phyloP scores from a whole-genome alignment of 306 rosid species.

The Quercus agrifolia region DNA sequence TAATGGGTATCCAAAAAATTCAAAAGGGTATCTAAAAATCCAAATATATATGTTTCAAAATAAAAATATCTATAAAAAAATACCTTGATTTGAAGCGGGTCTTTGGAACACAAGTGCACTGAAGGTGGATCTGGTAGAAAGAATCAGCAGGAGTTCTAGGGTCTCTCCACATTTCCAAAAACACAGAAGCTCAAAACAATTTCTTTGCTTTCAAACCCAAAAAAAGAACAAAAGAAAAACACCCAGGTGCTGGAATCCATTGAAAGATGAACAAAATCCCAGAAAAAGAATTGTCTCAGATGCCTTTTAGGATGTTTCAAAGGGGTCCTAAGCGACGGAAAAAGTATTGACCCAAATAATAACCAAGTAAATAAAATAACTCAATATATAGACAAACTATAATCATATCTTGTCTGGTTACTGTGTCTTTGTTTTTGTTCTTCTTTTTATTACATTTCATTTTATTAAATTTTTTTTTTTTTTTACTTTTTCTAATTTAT shows the following conservation, averaged over 20 bases:
- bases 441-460: no score
- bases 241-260: slow-evolving; percentile 40
- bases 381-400: no score
- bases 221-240: background rate
- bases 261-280: slow-evolving; percentile 36
- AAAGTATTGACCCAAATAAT: no score
- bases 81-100: slow-evolving; percentile 87
- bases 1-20: background rate
- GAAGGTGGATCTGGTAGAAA: slow-evolving; percentile 81
- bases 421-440: no score
- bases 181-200: background rate
- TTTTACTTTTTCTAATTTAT: no score
- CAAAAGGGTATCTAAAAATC: background rate
- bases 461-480: no score
- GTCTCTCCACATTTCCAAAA: slow-evolving; percentile 80
- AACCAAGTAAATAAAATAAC: no score
- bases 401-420: no score
- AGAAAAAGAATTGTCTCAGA: slow-evolving; percentile 19
- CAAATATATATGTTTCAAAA: background rate
- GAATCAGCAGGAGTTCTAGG: slow-evolving; percentile 81
- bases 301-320: slow-evolving; percentile 20
- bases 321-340: slow-evolving; percentile 27
- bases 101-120: slow-evolving; percentile 89
- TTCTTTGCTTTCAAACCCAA: slow-evolving; percentile 5
- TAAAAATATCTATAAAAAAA: no score